Base-by-base conservation (phyloP, 768 basidiomycete genomes). In the Imleria badia region DNA sequence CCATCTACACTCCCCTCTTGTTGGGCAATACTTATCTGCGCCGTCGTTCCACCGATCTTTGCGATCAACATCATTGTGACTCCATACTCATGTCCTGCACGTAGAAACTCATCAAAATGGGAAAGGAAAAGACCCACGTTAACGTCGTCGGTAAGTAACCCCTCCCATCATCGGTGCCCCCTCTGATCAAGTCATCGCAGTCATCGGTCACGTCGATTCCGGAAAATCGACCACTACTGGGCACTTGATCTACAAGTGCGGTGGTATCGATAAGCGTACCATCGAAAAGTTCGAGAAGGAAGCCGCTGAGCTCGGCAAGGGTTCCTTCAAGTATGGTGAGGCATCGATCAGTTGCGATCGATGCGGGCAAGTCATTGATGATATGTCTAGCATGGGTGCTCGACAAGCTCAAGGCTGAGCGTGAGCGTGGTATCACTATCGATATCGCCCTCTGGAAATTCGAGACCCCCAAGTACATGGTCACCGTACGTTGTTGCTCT, bases 381-480 rank as follows among this genome's bases (percentile, higher is more conserved):
- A 54, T 61, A 69, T 68, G 65, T 65, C 55, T 72, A 98, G 94
- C 96, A 60, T 98, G 96, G 96, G 97, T 99, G 64, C 93, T 99
- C 70, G 97, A 99, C 85, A 99, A 98, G 82, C 92, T 98, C 66
- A 99, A 98, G 87, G 97, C 97, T 67, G 97, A 99, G 86, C 96
- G 97, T 81, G 97, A 99, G 85, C 96, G 97, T 87, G 97, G 97
- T 87, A 99, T 99, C 83, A 99, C 96, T 70, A 99, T 99, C 74
- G 96, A 99, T 84, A 99, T 99, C 75, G 96, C 96, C 61, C 93
- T 99, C 76, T 99, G 96, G 97, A 98, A 98, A 81, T 99, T 99
- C 87, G 97, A 99, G 82, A 99, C 97, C 64, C 95, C 96, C 73
- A 94, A 89, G 75, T 98, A 72, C 84, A 83, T 85, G 80, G 92